Percentiles rank a stretch among this genome's conserved stretches.
Conservation (phyloP, 495 filamentous ascomycete genomes). For the Xylaria bambusicola region DNA sequence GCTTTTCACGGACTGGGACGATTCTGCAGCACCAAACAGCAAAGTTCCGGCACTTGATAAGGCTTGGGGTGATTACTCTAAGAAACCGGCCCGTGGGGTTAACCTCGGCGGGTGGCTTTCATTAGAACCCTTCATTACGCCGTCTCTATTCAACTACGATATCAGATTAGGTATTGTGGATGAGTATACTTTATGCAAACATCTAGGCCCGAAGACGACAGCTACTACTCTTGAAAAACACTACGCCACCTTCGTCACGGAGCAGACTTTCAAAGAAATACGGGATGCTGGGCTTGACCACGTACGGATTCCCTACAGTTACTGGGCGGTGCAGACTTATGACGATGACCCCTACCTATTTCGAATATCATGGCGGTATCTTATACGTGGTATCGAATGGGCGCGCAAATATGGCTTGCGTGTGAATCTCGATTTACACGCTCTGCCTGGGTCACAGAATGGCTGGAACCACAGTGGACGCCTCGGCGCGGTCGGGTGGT, state of each 20-base stretch:
- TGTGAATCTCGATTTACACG: constrained; percentile 93
- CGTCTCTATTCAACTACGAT: constrained; percentile 82
- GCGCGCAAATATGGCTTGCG: constrained; percentile 90
- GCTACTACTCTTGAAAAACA: constrained; percentile 77
- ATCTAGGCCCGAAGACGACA: constrained; percentile 65
- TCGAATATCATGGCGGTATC: constrained; percentile 89
- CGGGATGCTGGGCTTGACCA: constrained; percentile 89
- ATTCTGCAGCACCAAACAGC: constrained; percentile 73
- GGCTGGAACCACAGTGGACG: constrained; percentile 88
- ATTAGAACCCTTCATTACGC: constrained; percentile 93
- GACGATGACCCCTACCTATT: constrained; percentile 86
- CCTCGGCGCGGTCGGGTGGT: constrained; percentile 71
- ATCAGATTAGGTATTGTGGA: constrained; percentile 69
- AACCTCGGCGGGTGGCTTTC: constrained; percentile 95
- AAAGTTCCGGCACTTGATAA: constrained; percentile 78
- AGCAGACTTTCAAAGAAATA: constrained; percentile 82
- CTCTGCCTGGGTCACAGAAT: constrained; percentile 79
- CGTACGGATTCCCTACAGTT: constrained; percentile 90
- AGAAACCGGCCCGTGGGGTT: constrained; percentile 79
- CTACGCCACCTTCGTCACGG: constrained; percentile 83
- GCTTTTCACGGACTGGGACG: constrained; percentile 82
- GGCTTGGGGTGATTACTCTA: constrained; percentile 72
- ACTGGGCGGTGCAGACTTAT: constrained; percentile 91
- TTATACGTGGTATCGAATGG: constrained; percentile 90
- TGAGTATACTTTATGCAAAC: constrained; percentile 76